A percentile compares a stretch with the other conserved stretches of the same genome.
Conservation (phyloP, 225 moss, liverwort and hornwort species). For the Rhytidiadelphus loreus region DNA sequence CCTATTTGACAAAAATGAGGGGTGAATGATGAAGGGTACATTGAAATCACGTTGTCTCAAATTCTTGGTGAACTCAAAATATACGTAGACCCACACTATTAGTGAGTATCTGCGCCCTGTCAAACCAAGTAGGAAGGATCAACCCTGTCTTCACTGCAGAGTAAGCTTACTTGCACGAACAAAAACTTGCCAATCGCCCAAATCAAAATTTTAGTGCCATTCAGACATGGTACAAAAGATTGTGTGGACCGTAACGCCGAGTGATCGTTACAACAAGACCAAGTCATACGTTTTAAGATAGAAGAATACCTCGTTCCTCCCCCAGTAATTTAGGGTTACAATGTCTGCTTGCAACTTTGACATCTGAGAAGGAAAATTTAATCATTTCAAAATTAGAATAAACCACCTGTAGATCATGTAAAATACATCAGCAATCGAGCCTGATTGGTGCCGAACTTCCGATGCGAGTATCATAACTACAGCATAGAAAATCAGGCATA, state of each 20-base stretch:
- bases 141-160: neutral
- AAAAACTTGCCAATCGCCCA: neutral
- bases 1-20: neutral
- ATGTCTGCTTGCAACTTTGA: conserved; percentile 49
- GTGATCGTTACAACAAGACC: conserved; percentile 26
- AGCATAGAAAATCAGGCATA: neutral
- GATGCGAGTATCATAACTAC: neutral
- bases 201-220: neutral
- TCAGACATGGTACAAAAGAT: conserved; percentile 39
- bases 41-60: neutral
- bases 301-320: conserved; percentile 20
- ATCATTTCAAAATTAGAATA: neutral
- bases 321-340: neutral
- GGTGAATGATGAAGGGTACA: neutral
- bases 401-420: neutral
- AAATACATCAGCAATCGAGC: neutral
- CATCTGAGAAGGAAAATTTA: conserved; percentile 27
- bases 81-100: neutral
- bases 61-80: neutral
- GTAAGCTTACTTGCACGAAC: neutral
- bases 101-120: neutral
- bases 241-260: conserved; percentile 41
- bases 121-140: neutral
- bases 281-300: neutral
- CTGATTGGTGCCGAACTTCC: neutral